Base-by-base conservation (phyloP, 108 stramenopile genomes). In the Bacterosira constricta region DNA sequence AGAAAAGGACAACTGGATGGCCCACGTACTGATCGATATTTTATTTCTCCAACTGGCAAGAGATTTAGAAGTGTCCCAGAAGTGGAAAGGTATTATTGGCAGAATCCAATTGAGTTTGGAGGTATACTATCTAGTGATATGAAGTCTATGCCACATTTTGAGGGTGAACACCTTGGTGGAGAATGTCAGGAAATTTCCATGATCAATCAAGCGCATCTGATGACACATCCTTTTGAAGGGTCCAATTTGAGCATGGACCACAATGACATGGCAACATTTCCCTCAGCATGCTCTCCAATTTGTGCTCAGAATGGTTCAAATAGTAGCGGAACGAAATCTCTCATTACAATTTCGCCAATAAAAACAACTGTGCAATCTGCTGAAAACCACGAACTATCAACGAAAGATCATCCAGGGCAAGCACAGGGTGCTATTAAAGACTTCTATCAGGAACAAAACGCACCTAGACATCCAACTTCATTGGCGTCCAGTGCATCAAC, bases 31-130 rank as follows among this genome's bases (percentile, higher is more conserved):
- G 58, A 70, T 49, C 37, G 69, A 59, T 58, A 57, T 37, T 70
- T 58, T 44, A 44, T 58, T 2, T 59, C 69, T 20, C 69, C 46
- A n/a, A 37, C 57, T 15, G 66, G 66, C 8, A 67, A 54, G 42
- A 21, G n/a, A 1, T 67, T 1, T 50, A 36, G 39, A 1, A 67
- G 66, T 20, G 41, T 67, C 21, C 13, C 27, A 3, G 52, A 37
- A 1, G 20, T 41, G 20, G 47, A 54, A 29, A 55, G 42, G 2
- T 67, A 39, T 29, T 50, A 18, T 2, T 9, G 32, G 2, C 36
- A 54, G 4, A 21, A 29, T 30, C 32, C 35, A 38, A 26, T 30
- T 17, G 52, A 67, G 36, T 54, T 54, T 38, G 53, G 9, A 5
- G 13, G 20, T 10, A 18, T 49, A 18, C 9, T 18, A 5, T 6